These are phyloP conservation scores for Chytridium lagenaria DNA, from an alignment of 371 early-diverging fungal species.

Conservation along the genomic window DNA sequence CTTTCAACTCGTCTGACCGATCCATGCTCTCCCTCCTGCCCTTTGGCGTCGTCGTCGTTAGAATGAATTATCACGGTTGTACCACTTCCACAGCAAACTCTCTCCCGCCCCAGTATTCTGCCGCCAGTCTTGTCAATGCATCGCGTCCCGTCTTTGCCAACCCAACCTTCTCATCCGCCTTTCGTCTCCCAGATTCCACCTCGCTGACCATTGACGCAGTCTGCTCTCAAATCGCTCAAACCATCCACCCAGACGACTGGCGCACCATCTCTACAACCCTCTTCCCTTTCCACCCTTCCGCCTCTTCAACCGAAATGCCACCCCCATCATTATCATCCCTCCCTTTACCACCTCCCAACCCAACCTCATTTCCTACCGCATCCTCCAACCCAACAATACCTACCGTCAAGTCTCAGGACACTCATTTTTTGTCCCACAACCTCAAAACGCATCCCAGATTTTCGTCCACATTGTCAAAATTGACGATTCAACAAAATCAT, in stretches of 20 bases:
- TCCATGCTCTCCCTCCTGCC: slow-evolving; percentile 8
- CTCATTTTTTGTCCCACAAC: not conserved
- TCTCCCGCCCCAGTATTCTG: not conserved
- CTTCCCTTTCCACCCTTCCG: not conserved
- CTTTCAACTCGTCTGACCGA: too few relatives aligned
- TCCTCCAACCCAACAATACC: not conserved
- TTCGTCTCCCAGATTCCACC: not conserved
- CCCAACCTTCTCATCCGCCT: slow-evolving; percentile 2
- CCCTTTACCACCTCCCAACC: not conserved
- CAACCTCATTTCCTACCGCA: not conserved
- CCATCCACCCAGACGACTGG: slow-evolving; percentile 5
- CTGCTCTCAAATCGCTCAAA: not conserved
- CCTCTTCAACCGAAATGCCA: not conserved
- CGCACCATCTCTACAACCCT: not conserved
- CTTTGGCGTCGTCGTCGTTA: not conserved
- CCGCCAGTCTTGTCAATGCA: not conserved
- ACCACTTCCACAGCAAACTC: too few relatives aligned
- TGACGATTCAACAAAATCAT: not conserved
- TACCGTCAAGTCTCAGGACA: not conserved
- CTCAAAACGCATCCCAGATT: not conserved
- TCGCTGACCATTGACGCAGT: not conserved
- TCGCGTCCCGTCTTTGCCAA: slow-evolving; percentile 3
- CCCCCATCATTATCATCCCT: not conserved
- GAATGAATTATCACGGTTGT: not conserved
- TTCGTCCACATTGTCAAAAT: not conserved